phyloP scores from a whole-genome alignment of 192 early-diverging fungal genomes.

The Piromyces sp. region DNA sequence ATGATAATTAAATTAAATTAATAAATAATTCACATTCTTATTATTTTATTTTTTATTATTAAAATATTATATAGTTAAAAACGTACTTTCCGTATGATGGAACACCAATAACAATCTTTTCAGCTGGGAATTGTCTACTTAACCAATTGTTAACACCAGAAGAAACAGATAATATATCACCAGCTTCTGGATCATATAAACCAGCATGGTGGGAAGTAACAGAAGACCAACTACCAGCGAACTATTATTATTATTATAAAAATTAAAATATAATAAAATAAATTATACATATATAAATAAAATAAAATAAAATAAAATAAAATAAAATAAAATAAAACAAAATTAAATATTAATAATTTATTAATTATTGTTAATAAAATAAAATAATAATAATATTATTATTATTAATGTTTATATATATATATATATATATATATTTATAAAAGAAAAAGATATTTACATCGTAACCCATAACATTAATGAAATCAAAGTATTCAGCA shows the following conservation, averaged over 20 bases:
- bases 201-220: neutral
- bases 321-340: no score
- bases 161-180: neutral
- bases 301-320: no score
- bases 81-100: neutral
- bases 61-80: no score
- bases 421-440: neutral
- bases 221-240: neutral
- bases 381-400: no score
- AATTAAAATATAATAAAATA: no score
- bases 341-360: no score
- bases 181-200: neutral
- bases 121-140: neutral
- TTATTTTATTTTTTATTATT: no score
- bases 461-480: slow-evolving; percentile 57
- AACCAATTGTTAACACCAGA: neutral
- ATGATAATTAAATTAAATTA: no score
- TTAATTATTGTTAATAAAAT: no score
- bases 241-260: no score
- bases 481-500: slow-evolving; percentile 32
- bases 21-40: no score
- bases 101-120: neutral
- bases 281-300: no score
- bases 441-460: slow-evolving; percentile 13
- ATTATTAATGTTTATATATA: neutral